Conservation (phyloP, 805 yeast genomes). For the Starmerella roubikii region DNA sequence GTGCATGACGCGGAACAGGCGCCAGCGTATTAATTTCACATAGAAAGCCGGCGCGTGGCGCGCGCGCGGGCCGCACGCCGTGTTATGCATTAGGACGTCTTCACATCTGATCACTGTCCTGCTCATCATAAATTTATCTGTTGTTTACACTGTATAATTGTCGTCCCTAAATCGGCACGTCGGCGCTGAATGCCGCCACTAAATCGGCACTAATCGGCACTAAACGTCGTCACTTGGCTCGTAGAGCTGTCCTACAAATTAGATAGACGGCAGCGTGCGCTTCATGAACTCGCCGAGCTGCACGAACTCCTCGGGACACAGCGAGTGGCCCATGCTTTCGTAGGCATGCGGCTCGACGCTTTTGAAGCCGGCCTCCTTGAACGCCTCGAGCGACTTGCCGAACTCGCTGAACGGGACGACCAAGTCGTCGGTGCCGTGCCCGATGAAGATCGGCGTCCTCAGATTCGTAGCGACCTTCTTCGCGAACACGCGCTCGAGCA, state of each 20-base stretch:
- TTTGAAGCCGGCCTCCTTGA: constrained; percentile 33
- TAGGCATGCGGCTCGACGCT: constrained; percentile 39
- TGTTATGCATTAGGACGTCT: too few relatives aligned
- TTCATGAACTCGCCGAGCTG: constrained; percentile 39
- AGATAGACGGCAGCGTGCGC: constrained; percentile 20
- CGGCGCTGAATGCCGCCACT: too few relatives aligned
- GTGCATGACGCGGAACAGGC: constrained; percentile 53
- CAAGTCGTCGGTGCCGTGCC: constrained; percentile 75
- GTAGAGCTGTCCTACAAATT: too few relatives aligned
- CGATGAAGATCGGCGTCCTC: constrained; percentile 68
- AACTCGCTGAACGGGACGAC: constrained; percentile 38
- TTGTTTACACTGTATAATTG: too few relatives aligned
- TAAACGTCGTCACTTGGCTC: too few relatives aligned
- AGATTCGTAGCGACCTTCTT: constrained; percentile 31
- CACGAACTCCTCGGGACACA: constrained; percentile 50
- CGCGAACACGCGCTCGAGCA: constrained; percentile 14
- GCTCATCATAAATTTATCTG: too few relatives aligned
- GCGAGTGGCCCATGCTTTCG: constrained; percentile 52
- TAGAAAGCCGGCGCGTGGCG: too few relatives aligned
- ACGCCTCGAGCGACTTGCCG: background rate
- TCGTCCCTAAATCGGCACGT: too few relatives aligned
- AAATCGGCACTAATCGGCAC: too few relatives aligned
- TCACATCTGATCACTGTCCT: too few relatives aligned
- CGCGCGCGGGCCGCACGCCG: too few relatives aligned
- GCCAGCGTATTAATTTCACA: constrained; percentile 10